Evolutionary conservation across 2,329 filamentous ascomycete genomes (phyloP), one percentile per base, ranked within the genome.

Genomic region (Aphanocladium album): DNA sequence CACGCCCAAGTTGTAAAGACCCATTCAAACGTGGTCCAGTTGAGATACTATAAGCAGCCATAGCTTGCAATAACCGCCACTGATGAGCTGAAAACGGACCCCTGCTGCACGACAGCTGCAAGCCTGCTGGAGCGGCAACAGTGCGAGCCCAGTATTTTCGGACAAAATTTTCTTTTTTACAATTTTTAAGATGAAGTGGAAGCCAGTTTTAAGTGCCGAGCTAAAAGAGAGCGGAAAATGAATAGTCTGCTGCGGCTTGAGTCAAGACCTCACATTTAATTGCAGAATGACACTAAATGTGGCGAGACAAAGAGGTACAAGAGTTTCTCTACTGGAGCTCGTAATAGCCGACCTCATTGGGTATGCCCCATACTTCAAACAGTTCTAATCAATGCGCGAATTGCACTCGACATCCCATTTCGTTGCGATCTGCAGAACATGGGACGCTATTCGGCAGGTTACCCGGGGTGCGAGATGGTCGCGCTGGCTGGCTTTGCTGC

Each of bases 371-470:
- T 56, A 46, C 35, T 35, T 25, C 17, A 19, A 46, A 35, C 41
- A 41, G 19, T 46, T 56, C 19, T 46, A 16, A 25, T 16, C 17
- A 35, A 27, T 46, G 27, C 25, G 41, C 25, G 11, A 46, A 16
- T 33, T 30, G 23, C 52, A 33, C 37, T 35, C 17, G 39, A 56
- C 23, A 27, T 21, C 39, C 53, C 25, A 23, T 33, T 46, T 45
- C 39, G 52, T 27, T n/a, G 53, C 27, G 53, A 56, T 56, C 53
- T 56, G 53, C 41, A 27, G 46, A 41, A 27, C 45, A 46, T 23
- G 45, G 30, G 37, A 30, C 52, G 37, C 39, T 55, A 45, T 33
- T 55, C 52, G 52, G 52, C 25, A 33, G 27, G 41, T 39, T 46
- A 35, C 6, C 25, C 39, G 41, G 53, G 8, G 25, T n/a, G 41